Evolutionary conservation across 2,329 filamentous ascomycete genomes (phyloP).

Genomic region (Graphilbum sp.): DNA sequence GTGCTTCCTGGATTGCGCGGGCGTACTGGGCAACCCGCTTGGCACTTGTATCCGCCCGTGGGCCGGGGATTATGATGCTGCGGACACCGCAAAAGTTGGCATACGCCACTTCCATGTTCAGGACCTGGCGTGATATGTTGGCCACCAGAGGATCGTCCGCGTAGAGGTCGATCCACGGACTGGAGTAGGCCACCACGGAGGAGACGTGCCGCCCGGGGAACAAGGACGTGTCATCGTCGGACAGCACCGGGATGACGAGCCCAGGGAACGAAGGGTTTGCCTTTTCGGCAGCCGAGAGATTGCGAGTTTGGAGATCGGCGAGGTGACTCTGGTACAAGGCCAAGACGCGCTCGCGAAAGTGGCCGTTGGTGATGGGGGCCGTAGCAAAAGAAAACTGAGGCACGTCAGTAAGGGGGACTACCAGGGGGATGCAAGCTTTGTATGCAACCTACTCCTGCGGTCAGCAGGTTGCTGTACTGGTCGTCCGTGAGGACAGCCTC

Average conservation of each 20-base stretch:
- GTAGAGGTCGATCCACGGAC: constrained; percentile 82
- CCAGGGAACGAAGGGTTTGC: constrained; percentile 31
- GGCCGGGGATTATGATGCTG: constrained; percentile 69
- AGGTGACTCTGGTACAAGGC: constrained; percentile 41
- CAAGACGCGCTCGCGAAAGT: constrained; percentile 55
- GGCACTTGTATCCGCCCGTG: constrained; percentile 35
- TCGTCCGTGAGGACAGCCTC: constrained; percentile 42
- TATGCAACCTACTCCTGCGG: constrained; percentile 51
- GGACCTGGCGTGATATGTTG: constrained; percentile 73
- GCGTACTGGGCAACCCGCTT: constrained; percentile 58
- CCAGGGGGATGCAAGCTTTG: no score
- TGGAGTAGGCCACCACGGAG: constrained; percentile 64
- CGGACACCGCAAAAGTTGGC: constrained; percentile 86
- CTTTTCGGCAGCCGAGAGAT: constrained; percentile 19
- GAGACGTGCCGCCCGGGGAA: constrained; percentile 51
- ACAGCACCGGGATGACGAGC: constrained; percentile 51
- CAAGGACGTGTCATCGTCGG: constrained; percentile 62
- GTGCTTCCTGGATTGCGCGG: constrained; percentile 64
- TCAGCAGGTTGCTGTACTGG: constrained; percentile 51
- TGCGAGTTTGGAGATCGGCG: constrained; percentile 20
- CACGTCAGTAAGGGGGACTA: no score
- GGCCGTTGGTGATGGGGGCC: constrained; percentile 57
- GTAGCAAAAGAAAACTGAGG: constrained; percentile 63
- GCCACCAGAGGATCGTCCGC: constrained; percentile 70
- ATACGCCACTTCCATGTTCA: constrained; percentile 84